Conservation (phyloP, 1,139 yeast species). For the Blastobotrys malaysiensis region DNA sequence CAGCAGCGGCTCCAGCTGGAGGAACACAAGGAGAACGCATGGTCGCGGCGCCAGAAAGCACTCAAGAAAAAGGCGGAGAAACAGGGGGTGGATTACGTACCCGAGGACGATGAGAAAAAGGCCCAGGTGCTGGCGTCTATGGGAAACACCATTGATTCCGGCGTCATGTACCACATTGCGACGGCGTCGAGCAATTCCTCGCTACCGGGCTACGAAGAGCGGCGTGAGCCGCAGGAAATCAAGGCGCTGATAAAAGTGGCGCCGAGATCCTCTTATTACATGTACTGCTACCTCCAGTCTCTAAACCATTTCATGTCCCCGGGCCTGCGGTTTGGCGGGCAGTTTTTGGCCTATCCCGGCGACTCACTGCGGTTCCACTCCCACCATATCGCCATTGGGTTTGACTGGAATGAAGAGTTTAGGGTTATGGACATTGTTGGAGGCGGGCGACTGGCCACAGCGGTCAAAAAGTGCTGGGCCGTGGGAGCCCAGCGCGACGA, state of each 20-base stretch:
- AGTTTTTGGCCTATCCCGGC: slow-evolving; percentile 87
- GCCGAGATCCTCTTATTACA: slow-evolving; percentile 22
- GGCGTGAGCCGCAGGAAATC: slow-evolving; percentile 1
- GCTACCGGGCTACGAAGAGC: slow-evolving; percentile 14
- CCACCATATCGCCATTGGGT: slow-evolving; percentile 64
- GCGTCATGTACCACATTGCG: slow-evolving; percentile 16
- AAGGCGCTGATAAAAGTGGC: slow-evolving; percentile 11
- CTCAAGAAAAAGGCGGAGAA: slow-evolving; percentile 17
- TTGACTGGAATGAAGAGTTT: slow-evolving; percentile 47
- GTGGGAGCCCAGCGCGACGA: slow-evolving; percentile 42
- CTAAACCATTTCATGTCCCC: slow-evolving; percentile 61
- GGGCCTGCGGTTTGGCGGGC: slow-evolving; percentile 88
- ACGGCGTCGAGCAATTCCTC: slow-evolving; percentile 13
- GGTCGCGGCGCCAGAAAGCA: slow-evolving; percentile 23
- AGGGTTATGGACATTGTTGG: slow-evolving; percentile 51
- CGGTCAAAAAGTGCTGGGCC: slow-evolving; percentile 84
- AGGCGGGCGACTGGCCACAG: slow-evolving; percentile 87
- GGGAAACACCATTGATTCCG: slow-evolving; percentile 14
- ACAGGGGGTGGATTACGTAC: slow-evolving; percentile 8
- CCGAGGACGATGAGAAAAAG: slow-evolving; percentile 11
- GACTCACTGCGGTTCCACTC: slow-evolving; percentile 90
- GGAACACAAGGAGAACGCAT: slow-evolving; percentile 20
- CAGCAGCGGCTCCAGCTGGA: slow-evolving; percentile 17
- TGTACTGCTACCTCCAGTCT: slow-evolving; percentile 43
- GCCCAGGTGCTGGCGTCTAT: slow-evolving; percentile 10